Percentiles rank a stretch among this genome's conserved stretches.
These are phyloP conservation scores for Leishmania guyanensis DNA, from an alignment of 208 protist genomes.

Conservation along the genomic window DNA sequence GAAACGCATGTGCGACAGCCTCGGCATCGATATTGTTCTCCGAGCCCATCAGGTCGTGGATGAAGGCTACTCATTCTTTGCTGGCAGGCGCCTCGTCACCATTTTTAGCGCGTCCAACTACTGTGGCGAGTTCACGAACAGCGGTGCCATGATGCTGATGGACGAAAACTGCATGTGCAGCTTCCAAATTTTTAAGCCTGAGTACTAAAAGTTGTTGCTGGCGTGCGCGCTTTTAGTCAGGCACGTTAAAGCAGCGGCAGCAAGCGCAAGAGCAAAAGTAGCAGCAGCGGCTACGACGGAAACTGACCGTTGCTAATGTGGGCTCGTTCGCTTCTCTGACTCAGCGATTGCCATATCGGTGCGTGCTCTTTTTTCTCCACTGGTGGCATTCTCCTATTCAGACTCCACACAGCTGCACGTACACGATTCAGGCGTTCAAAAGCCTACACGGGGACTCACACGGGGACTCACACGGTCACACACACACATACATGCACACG, in stretches of 20 bases:
- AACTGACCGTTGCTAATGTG: neutral
- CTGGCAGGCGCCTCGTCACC: slow-evolving; percentile 97
- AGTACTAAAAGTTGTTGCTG: slow-evolving; percentile 29
- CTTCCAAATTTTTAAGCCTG: slow-evolving; percentile 95
- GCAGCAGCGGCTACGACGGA: neutral
- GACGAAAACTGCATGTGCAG: slow-evolving; percentile 96
- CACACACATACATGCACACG: neutral
- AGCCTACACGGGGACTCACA: neutral
- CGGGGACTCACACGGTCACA: neutral
- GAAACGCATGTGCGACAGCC: slow-evolving; percentile 91
- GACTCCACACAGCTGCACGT: neutral
- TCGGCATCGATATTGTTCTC: slow-evolving; percentile 98
- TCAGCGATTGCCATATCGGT: neutral
- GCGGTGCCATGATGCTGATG: slow-evolving; percentile 98
- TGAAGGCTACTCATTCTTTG: slow-evolving; percentile 99
- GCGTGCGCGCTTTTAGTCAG: neutral
- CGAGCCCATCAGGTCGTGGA: slow-evolving; percentile 98
- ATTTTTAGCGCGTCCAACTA: slow-evolving; percentile 99
- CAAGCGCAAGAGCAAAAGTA: neutral
- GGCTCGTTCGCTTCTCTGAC: neutral
- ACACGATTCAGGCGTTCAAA: neutral
- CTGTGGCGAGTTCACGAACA: slow-evolving; percentile 99
- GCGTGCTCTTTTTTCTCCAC: neutral
- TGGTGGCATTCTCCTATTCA: neutral
- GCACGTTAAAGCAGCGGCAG: neutral